phyloP scores from a whole-genome alignment of 169 alveolate species.

The Cryptosporidium tyzzeri region DNA sequence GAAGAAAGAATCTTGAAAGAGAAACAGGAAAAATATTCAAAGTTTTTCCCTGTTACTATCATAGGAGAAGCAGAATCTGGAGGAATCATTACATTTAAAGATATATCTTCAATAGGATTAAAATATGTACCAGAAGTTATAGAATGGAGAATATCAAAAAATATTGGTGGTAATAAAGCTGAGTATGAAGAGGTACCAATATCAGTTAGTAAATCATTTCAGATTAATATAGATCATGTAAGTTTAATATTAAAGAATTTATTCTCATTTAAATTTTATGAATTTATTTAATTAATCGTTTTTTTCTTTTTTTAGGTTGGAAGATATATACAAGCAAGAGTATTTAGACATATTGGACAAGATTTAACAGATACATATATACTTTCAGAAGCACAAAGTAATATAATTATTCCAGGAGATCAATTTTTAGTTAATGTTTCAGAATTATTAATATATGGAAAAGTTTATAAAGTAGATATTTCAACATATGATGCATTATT shows the following conservation, averaged over 20 bases:
- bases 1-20: conserved; percentile 7
- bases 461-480: conserved; percentile 63
- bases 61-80: conserved; percentile 56
- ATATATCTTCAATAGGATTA: conserved; percentile 49
- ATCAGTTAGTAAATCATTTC: conserved; percentile 55
- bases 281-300: not conserved
- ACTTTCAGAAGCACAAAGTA: conserved; percentile 45
- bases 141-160: conserved; percentile 63
- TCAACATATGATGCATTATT: conserved; percentile 29
- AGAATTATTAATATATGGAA: conserved; percentile 28
- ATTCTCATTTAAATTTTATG: not conserved
- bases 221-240: conserved; percentile 46
- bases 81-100: conserved; percentile 43
- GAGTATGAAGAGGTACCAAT: conserved; percentile 22
- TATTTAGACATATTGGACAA: conserved; percentile 58
- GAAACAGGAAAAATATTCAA: conserved; percentile 40
- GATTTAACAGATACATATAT: conserved; percentile 47
- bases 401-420: conserved; percentile 58
- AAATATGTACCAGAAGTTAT: conserved; percentile 59
- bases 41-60: conserved; percentile 55
- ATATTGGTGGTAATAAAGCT: conserved; percentile 50
- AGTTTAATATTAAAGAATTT: not conserved
- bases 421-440: conserved; percentile 17
- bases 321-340: conserved; percentile 49
- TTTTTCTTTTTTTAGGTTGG: conserved; percentile 31